Conservation (phyloP, 257 asterid genomes). For the Apocynum venetum region DNA sequence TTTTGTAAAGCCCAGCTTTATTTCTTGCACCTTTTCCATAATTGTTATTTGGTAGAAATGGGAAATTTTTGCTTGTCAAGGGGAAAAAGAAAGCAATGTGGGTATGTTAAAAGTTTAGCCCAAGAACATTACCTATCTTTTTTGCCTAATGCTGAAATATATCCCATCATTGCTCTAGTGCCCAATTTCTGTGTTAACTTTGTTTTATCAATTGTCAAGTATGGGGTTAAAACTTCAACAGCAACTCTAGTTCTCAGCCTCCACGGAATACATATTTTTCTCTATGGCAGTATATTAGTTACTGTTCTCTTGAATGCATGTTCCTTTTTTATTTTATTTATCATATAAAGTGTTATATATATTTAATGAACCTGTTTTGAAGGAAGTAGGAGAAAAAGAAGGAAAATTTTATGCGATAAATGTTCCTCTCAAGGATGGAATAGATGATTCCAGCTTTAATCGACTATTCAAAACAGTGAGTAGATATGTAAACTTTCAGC, state of each 20-base stretch:
- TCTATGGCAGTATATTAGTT: neutral
- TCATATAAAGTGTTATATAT: neutral
- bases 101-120: neutral
- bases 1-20: neutral
- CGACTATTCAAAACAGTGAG: constrained; percentile 84
- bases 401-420: constrained; percentile 92
- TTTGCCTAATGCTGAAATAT: neutral
- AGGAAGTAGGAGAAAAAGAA: constrained; percentile 97
- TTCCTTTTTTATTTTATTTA: neutral
- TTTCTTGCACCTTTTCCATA: neutral
- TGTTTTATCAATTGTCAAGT: neutral
- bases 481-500: neutral
- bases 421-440: constrained; percentile 96
- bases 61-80: neutral
- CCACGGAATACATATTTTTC: neutral
- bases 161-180: neutral
- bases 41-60: neutral
- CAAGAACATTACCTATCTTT: neutral
- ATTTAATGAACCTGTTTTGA: constrained; percentile 33
- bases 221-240: neutral
- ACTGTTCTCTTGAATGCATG: neutral
- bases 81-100: neutral
- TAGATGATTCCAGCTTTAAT: constrained; percentile 82
- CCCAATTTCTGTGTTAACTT: neutral
- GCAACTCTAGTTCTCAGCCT: neutral